Evolutionary conservation across 108 stramenopile genomes (phyloP), one percentile per base, ranked within the genome.

Genomic region (Fistulifera solaris): DNA sequence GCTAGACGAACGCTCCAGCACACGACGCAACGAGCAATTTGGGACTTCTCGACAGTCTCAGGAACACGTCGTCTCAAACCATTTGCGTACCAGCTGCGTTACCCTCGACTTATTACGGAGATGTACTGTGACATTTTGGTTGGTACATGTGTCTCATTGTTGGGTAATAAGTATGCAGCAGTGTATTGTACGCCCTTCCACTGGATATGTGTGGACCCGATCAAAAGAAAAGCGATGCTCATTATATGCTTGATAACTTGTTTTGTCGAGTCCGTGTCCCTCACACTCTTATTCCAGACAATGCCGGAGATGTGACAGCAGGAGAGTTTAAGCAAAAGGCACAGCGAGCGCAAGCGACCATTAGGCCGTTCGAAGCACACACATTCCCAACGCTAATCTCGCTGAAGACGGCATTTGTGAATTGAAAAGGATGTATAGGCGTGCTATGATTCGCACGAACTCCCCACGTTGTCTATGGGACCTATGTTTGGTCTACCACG

Each of bases 221-320:
- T 63, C 49, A 42, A 17, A 35, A 15, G 26, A 61, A 62, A 18
- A 26, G 48, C 22, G 56, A 72, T 14, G 71, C 63, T 3, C 64
- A 65, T 38, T 26, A 69, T 17, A 53, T 63, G 15, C 46, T 72
- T 5, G 50, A 40, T 11, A 15, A 45, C 3, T 38, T 76, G n/a
- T 69, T 69, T 38, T 12, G 15, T 10, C 10, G 45, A 2, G 61
- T 49, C 18, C 71, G 76, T 0, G 63, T 77, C 0, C 71, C 75
- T 15, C 27, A 13, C 1, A 38, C 25, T 0, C 45, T 77, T 53
- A 56, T 76, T 14, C 15, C 44, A 14, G 68, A 75, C 44, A 44
- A 52, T 41, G 59, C 69, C 0, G 43, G 51, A 17, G 75, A 76
- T 31, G 50, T 54, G 8, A 31, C 38, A 0, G 40, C 25, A 2